A percentile compares a stretch with the other conserved stretches of the same genome.
These are phyloP conservation scores for Solanum appendiculatum DNA, from an alignment of 257 asterid genomes.

Conservation along the genomic window DNA sequence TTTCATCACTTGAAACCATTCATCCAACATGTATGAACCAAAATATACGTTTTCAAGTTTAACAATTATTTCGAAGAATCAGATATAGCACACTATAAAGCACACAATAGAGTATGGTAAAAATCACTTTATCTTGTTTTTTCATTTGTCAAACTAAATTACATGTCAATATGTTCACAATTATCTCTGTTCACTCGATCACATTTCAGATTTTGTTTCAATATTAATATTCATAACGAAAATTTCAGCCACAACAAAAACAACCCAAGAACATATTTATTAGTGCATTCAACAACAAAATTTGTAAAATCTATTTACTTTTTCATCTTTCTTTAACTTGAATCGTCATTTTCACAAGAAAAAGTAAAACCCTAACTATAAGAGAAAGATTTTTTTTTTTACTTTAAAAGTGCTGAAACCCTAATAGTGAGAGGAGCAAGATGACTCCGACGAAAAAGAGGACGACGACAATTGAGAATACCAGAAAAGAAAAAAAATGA, in stretches of 20 bases:
- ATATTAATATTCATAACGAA: conserved; percentile 61
- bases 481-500: too few relatives aligned
- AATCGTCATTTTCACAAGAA: too few relatives aligned
- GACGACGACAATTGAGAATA: too few relatives aligned
- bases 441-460: too few relatives aligned
- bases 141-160: neutral
- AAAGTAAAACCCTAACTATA: too few relatives aligned
- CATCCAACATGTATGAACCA: neutral
- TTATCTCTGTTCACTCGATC: conserved; percentile 23
- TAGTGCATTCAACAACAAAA: too few relatives aligned
- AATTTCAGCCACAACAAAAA: conserved; percentile 39
- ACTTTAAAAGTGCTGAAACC: too few relatives aligned
- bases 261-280: too few relatives aligned
- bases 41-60: neutral
- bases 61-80: neutral
- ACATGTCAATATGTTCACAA: neutral
- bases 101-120: neutral
- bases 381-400: too few relatives aligned
- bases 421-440: too few relatives aligned
- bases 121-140: neutral
- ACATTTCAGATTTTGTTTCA: conserved; percentile 30
- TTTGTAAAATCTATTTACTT: too few relatives aligned
- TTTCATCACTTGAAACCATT: neutral
- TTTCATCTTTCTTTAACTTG: too few relatives aligned
- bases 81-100: neutral